Conservation (phyloP, 1,284 basidiomycete genomes). For the Ustilago sp. region DNA sequence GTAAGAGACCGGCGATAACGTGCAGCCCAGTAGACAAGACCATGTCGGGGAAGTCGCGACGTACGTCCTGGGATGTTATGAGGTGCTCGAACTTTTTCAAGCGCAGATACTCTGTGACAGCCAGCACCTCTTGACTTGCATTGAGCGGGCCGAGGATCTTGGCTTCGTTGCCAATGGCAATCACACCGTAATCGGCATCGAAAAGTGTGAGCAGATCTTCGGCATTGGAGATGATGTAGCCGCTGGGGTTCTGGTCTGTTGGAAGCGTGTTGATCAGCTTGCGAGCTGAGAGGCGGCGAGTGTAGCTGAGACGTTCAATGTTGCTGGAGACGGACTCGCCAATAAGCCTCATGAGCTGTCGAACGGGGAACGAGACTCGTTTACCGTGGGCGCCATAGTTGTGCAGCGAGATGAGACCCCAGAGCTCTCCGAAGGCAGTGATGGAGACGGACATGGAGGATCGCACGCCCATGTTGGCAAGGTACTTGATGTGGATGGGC, state of each 20-base stretch:
- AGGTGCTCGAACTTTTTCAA: slow-evolving; percentile 74
- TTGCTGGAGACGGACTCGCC: slow-evolving; percentile 86
- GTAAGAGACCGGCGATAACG: slow-evolving; percentile 81
- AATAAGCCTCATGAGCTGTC: slow-evolving; percentile 78
- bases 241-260: slow-evolving; percentile 79
- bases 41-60: slow-evolving; percentile 81
- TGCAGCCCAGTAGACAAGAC: slow-evolving; percentile 78
- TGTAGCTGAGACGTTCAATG: slow-evolving; percentile 84
- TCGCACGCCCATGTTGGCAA: slow-evolving; percentile 70
- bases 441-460: slow-evolving; percentile 75
- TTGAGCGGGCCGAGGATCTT: slow-evolving; percentile 82
- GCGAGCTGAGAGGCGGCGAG: slow-evolving; percentile 80
- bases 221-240: slow-evolving; percentile 87
- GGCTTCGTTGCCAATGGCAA: slow-evolving; percentile 80
- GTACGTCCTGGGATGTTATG: slow-evolving; percentile 75
- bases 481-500: slow-evolving; percentile 84
- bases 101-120: slow-evolving; percentile 86
- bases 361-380: slow-evolving; percentile 85
- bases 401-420: slow-evolving; percentile 87
- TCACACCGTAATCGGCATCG: slow-evolving; percentile 84
- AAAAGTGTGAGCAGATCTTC: slow-evolving; percentile 85
- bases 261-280: slow-evolving; percentile 85
- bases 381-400: slow-evolving; percentile 82
- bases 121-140: slow-evolving; percentile 85
- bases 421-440: slow-evolving; percentile 83